phyloP scores from a whole-genome alignment of 2,329 filamentous ascomycete species.

The Colletotrichum kahawae region DNA sequence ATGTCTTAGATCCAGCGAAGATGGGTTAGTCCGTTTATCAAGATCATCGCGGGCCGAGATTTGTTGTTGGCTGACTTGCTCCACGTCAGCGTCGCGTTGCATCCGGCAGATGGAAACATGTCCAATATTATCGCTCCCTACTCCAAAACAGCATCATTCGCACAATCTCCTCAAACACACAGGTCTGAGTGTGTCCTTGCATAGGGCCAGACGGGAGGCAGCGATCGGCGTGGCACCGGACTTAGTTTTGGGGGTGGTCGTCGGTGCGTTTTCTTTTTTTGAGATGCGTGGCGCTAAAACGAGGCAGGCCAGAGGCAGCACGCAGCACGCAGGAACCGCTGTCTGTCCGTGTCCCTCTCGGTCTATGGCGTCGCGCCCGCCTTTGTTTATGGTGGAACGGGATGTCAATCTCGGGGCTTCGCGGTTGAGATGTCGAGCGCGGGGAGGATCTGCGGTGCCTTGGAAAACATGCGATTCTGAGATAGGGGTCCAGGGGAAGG shows the following conservation, averaged over 20 bases:
- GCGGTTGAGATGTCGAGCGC: neutral
- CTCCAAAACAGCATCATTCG: neutral
- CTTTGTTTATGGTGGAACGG: neutral
- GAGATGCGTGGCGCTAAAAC: neutral
- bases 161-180: neutral
- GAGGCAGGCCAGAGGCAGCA: neutral
- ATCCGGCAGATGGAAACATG: neutral
- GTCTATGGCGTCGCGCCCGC: neutral
- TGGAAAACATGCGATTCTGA: neutral
- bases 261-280: neutral
- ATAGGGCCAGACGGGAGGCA: neutral
- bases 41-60: neutral
- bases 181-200: neutral
- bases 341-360: constrained; percentile 10
- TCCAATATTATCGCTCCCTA: neutral
- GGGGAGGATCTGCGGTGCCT: neutral
- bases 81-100: neutral
- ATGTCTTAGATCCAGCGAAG: neutral
- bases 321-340: neutral
- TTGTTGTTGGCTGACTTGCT: neutral
- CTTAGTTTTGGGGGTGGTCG: neutral
- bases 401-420: neutral
- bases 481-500: neutral
- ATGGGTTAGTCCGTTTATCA: neutral
- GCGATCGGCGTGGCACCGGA: neutral